Base-by-base conservation (phyloP, 768 basidiomycete species). In the Boletus edulis region DNA sequence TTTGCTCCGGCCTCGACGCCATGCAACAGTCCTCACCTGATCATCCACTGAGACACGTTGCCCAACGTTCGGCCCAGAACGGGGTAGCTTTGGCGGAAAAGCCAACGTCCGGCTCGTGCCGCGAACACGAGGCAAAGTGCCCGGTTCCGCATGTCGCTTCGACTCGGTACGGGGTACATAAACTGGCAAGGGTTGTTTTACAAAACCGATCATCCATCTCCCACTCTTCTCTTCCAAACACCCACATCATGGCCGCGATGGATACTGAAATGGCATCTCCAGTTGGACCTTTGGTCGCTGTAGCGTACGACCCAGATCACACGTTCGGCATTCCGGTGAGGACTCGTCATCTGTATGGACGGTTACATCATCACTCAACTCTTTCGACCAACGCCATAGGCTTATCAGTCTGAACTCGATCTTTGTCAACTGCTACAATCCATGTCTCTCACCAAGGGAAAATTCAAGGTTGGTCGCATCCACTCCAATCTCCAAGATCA, bases 341-440 rank as follows among this genome's bases (percentile, higher is more conserved):
- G 9, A n/a, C 40, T 13, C 2, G 10, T 44, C 35, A 17, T 44
- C 18, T 44, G 18, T 24, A 35, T 13, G 38, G 10, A 45, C 6
- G 35, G 31, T 18, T 27, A 10, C 1, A 45, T 54, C 1, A 46
- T 52, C 42, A 4, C 35, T 57, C 50, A 38, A 45, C 62, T 39
- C 56, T 27, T 51, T 43, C 54, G 46, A 41, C 32, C 38, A 38
- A 22, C 29, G 14, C 13, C 39, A 12, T 40, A 71, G 69, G 53
- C 57, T 41, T 72, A 65, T 55, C 62, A 64, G 39, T 50, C 69
- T 17, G 69, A 72, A 7, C 66, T 79, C 54, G 80, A 84, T 66
- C 71, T 85, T 27, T 84, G 83, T 62, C 73, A 76, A 45, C 69
- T 84, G 0, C 54, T 85, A 37, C 76, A 79, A 47, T 74, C 75